Conservation (phyloP, 2,329 filamentous ascomycete genomes). For the Botrytis porri region DNA sequence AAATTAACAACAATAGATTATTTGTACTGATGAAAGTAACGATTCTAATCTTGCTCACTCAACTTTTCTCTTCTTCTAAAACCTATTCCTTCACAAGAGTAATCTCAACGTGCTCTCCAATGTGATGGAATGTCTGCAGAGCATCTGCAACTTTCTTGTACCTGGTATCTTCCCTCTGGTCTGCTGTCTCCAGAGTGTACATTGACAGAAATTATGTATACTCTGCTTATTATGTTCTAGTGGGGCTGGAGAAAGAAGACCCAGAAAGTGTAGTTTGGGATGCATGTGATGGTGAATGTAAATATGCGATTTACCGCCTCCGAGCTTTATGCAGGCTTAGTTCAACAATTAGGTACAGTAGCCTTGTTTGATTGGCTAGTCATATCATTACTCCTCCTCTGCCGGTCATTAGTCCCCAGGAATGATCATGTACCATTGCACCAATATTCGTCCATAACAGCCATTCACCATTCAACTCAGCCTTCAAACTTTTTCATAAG, state of each 20-base stretch:
- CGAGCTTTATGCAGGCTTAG: rapidly evolving
- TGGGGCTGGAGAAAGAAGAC: neutral
- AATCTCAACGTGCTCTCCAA: neutral
- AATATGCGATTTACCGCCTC: neutral
- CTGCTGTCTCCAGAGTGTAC: rapidly evolving
- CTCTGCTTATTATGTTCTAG: neutral
- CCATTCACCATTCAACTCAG: neutral
- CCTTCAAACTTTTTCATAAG: neutral
- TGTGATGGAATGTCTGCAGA: neutral
- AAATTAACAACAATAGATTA: neutral
- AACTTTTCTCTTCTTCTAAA: neutral
- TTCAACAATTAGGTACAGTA: neutral
- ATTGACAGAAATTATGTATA: neutral
- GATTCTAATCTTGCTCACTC: rapidly evolving
- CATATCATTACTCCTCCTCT: neutral
- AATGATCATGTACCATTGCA: rapidly evolving
- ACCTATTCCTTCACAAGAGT: neutral
- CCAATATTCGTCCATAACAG: neutral
- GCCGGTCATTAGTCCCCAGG: rapidly evolving
- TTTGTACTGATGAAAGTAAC: neutral
- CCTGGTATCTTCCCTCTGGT: too few relatives aligned
- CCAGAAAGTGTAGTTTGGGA: rapidly evolving
- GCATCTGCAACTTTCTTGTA: neutral
- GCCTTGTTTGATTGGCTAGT: neutral
- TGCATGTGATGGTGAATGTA: neutral